Conservation (phyloP, 257 asterid species). For the Eucommia ulmoides region DNA sequence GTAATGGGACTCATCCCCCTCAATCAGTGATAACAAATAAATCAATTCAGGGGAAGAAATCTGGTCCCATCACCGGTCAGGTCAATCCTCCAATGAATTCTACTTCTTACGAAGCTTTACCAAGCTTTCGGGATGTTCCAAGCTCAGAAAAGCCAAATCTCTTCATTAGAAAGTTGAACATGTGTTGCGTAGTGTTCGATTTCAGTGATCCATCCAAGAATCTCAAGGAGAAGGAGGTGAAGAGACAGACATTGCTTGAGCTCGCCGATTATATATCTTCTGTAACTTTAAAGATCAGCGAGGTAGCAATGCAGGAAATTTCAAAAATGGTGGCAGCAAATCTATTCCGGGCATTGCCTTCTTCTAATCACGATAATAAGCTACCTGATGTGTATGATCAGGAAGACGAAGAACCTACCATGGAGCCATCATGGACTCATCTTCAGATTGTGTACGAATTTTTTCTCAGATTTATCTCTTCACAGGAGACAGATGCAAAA, state of each 20-base stretch:
- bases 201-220: constrained; percentile 29
- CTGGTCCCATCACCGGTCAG: constrained; percentile 7
- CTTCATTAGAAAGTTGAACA: constrained; percentile 32
- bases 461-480: constrained; percentile 40
- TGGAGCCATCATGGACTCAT: constrained; percentile 59
- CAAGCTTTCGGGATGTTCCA: constrained; percentile 30
- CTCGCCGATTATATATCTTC: constrained; percentile 37
- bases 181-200: constrained; percentile 44
- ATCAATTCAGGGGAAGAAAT: constrained; percentile 13
- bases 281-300: constrained; percentile 32
- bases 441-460: constrained; percentile 50
- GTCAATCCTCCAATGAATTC: constrained; percentile 17
- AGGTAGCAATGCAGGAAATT: constrained; percentile 37
- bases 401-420: constrained; percentile 46
- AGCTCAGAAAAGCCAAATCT: constrained; percentile 34
- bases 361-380: constrained; percentile 26
- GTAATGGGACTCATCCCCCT: constrained; percentile 19
- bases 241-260: constrained; percentile 41
- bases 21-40: background rate
- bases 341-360: constrained; percentile 40
- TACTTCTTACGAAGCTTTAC: constrained; percentile 24
- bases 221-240: constrained; percentile 38
- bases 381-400: constrained; percentile 31
- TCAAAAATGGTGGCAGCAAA: constrained; percentile 42
- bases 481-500: constrained; percentile 45